Evolutionary conservation across 2,329 filamentous ascomycete genomes (phyloP).

Genomic region (Sporothrix mexicana): DNA sequence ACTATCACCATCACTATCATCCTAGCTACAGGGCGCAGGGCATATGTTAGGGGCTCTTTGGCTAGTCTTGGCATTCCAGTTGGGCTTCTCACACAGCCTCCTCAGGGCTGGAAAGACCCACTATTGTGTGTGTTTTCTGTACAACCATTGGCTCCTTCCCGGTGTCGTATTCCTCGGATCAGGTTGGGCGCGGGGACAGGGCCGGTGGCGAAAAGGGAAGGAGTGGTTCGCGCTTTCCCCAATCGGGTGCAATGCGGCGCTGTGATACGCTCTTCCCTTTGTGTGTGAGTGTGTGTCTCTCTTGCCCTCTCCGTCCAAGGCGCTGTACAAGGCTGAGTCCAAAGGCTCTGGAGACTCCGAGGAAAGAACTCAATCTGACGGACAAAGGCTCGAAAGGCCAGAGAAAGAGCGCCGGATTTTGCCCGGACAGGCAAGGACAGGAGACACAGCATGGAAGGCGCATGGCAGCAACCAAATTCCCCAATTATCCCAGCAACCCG

Average conservation of each 20-base stretch:
- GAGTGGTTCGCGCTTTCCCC: not conserved
- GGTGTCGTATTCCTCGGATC: slow-evolving; percentile 13
- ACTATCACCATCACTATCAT: not conserved
- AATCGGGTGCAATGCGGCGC: slow-evolving; percentile 2
- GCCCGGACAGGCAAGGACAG: not conserved
- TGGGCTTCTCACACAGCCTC: not conserved
- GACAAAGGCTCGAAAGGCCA: too few relatives aligned
- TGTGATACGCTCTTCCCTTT: not conserved
- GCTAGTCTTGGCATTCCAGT: not conserved
- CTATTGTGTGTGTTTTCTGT: not conserved
- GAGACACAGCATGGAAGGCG: not conserved
- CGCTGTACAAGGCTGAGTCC: slow-evolving; percentile 15
- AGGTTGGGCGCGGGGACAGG: not conserved
- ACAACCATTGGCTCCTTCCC: not conserved
- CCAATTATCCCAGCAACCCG: not conserved
- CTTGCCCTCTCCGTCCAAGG: not conserved
- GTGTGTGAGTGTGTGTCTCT: not conserved
- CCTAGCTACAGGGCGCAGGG: not conserved
- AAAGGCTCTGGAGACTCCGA: not conserved
- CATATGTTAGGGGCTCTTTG: not conserved
- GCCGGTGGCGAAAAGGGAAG: not conserved
- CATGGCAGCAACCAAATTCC: not conserved
- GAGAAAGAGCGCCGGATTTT: not conserved
- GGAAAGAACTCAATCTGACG: not conserved
- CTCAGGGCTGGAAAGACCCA: not conserved